phyloP scores from a whole-genome alignment of 805 yeast species.

The Saccharomycopsis schoenii region DNA sequence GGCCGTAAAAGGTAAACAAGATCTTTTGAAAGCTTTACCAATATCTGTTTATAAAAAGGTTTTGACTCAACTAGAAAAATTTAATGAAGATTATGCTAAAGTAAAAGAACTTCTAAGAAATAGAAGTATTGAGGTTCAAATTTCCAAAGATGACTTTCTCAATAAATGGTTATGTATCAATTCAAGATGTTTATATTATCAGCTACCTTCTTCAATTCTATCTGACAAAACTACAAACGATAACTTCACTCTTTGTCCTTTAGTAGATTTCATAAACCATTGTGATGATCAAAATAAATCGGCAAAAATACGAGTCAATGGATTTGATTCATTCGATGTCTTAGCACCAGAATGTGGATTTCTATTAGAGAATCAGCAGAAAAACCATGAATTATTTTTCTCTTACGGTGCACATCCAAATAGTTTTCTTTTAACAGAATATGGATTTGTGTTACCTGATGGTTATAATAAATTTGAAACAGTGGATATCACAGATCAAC shows the following conservation, averaged over 20 bases:
- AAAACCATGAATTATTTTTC: conserved; percentile 51
- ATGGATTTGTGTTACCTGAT: conserved; percentile 58
- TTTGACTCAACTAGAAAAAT: conserved; percentile 4
- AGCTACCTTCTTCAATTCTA: conserved; percentile 32
- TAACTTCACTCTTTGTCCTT: conserved; percentile 86
- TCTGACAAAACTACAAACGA: conserved; percentile 41
- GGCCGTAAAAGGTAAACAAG: neutral
- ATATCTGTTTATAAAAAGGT: neutral
- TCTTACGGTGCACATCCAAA: conserved; percentile 87
- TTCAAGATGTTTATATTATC: conserved; percentile 82
- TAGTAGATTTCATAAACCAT: conserved; percentile 83
- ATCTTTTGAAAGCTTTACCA: neutral
- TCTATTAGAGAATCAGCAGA: conserved; percentile 19
- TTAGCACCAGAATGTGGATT: conserved; percentile 20
- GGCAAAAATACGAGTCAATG: conserved; percentile 46
- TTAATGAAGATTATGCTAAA: conserved; percentile 4
- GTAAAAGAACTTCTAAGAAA: conserved; percentile 1
- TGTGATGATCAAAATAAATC: conserved; percentile 29
- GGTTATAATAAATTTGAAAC: conserved; percentile 53
- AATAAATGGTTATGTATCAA: conserved; percentile 86
- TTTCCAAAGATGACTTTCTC: conserved; percentile 28
- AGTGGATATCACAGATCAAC: conserved; percentile 46
- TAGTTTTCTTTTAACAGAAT: conserved; percentile 72
- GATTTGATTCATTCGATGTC: conserved; percentile 21
- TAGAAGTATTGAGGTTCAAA: neutral